Evolutionary conservation across 1,284 basidiomycete genomes (phyloP).

Genomic region (Rhodotorula sp.): DNA sequence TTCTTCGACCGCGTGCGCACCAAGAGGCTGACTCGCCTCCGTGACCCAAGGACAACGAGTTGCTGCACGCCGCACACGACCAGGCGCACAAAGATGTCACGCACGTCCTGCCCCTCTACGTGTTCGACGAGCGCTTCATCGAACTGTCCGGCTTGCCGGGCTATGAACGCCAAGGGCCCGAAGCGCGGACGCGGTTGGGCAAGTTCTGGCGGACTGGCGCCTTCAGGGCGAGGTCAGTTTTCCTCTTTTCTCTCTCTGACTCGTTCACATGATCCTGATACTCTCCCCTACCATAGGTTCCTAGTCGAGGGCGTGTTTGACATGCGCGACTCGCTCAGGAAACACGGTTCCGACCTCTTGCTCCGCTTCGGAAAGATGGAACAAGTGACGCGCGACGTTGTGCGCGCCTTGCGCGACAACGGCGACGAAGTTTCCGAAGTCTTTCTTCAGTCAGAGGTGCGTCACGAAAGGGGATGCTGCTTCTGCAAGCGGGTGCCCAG

Average conservation of each 20-base stretch:
- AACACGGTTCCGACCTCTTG: constrained; percentile 54
- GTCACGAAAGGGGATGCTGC: too few relatives aligned
- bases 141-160: constrained; percentile 56
- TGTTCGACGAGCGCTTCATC: constrained; percentile 57
- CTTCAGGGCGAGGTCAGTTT: constrained; percentile 48
- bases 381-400: constrained; percentile 50
- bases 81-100: constrained; percentile 46
- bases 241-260: background rate
- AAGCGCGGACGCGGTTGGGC: constrained; percentile 51
- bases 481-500: too few relatives aligned
- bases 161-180: constrained; percentile 48
- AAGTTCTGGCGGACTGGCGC: constrained; percentile 57
- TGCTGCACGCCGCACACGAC: constrained; percentile 52
- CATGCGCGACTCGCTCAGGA: constrained; percentile 52
- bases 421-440: constrained; percentile 53
- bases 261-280: background rate
- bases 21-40: background rate
- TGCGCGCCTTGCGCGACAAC: constrained; percentile 49
- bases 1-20: background rate
- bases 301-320: constrained; percentile 56
- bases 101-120: constrained; percentile 57
- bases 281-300: constrained; percentile 47
- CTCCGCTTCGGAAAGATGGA: constrained; percentile 57
- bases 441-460: constrained; percentile 53
- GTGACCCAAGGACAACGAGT: constrained; percentile 53